Conservation (phyloP, 108 stramenopile genomes). For the Cylindrotheca fusiformis region DNA sequence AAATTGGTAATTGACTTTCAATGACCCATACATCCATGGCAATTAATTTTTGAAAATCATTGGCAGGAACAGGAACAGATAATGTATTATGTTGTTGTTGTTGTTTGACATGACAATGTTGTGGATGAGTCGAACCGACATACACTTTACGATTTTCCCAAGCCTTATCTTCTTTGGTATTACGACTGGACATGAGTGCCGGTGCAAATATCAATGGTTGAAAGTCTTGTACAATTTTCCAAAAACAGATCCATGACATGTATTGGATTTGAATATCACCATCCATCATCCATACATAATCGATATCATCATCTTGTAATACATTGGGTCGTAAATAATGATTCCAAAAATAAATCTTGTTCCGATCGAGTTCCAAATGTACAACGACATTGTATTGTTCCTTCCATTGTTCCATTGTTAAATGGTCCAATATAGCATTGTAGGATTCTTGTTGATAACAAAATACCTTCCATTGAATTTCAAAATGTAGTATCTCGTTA, state of each 20-base stretch:
- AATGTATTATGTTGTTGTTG: background rate
- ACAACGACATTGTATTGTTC: background rate
- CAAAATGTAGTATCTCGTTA: too few relatives aligned
- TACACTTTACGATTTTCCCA: background rate
- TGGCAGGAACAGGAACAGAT: background rate
- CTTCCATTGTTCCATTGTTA: background rate
- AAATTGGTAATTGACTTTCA: background rate
- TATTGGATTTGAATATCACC: background rate
- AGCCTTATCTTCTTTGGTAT: background rate
- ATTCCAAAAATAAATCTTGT: background rate
- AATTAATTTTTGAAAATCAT: background rate
- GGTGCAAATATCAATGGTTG: background rate
- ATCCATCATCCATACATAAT: background rate
- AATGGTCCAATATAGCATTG: background rate
- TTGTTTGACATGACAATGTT: background rate
- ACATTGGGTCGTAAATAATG: background rate
- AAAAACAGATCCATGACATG: background rate
- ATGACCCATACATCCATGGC: background rate
- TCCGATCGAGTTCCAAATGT: background rate
- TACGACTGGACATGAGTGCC: background rate
- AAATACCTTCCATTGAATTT: background rate
- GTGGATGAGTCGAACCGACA: background rate
- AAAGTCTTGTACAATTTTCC: background rate
- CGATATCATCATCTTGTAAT: background rate
- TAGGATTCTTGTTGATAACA: background rate